Evolutionary conservation across 129 eudicot species (phyloP).

Genomic region (Erigeron canadensis): DNA sequence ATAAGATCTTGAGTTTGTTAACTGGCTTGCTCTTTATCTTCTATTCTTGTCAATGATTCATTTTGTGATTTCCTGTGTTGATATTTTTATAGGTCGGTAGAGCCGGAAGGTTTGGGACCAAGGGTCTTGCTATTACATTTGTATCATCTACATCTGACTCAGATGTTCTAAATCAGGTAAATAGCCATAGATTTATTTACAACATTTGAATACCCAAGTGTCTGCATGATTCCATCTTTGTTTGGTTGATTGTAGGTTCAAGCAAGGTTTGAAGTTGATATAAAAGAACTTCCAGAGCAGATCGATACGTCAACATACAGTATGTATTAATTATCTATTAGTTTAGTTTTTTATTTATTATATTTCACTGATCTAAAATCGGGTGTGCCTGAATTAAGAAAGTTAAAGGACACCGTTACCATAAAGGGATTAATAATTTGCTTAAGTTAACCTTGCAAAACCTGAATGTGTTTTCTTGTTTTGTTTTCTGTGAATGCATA

Average conservation of each 20-base stretch:
- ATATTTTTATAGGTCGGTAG: conserved; percentile 62
- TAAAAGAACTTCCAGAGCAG: conserved; percentile 90
- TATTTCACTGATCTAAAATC: too few relatives aligned
- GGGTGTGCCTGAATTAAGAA: too few relatives aligned
- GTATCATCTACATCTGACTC: conserved; percentile 88
- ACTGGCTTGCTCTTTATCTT: not conserved
- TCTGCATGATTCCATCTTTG: not conserved
- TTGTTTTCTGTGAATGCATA: too few relatives aligned
- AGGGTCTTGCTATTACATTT: conserved; percentile 95
- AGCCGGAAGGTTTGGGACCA: conserved; percentile 95
- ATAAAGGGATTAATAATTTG: too few relatives aligned
- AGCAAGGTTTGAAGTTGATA: conserved; percentile 90
- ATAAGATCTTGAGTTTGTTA: not conserved
- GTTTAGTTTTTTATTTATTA: too few relatives aligned
- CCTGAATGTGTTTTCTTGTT: too few relatives aligned
- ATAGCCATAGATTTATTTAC: too few relatives aligned
- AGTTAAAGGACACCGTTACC: too few relatives aligned
- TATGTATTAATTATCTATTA: conserved; percentile 27
- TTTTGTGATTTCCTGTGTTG: not conserved
- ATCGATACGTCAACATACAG: conserved; percentile 88
- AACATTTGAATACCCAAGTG: too few relatives aligned
- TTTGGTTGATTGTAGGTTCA: conserved; percentile 58
- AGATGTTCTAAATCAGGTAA: conserved; percentile 84
- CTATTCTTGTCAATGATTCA: not conserved
- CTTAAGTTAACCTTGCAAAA: too few relatives aligned